Conservation (phyloP, 139 green algal genomes). For the Picochlorum sp. region DNA sequence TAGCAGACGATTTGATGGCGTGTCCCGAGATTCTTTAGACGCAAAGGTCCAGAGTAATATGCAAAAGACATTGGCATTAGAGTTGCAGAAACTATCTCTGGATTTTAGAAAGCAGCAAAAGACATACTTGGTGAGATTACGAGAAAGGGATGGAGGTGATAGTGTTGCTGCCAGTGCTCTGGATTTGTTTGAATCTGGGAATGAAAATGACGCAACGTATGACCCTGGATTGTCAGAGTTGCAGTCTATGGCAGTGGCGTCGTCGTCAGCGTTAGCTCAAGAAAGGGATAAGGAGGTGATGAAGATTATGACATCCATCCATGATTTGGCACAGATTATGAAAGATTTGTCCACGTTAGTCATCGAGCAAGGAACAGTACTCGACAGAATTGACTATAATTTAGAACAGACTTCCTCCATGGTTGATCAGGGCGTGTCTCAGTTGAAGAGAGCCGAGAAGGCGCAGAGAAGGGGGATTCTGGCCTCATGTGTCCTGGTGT, state of each 20-base stretch:
- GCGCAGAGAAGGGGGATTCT: slow-evolving; percentile 72
- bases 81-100: slow-evolving; percentile 71
- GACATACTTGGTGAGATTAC: slow-evolving; percentile 70
- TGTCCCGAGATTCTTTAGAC: slow-evolving; percentile 16
- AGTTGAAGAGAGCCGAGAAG: slow-evolving; percentile 83
- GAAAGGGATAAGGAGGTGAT: slow-evolving; percentile 82
- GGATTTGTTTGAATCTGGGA: slow-evolving; percentile 22
- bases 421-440: slow-evolving; percentile 80
- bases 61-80: slow-evolving; percentile 73
- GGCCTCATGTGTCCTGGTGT: slow-evolving; percentile 83
- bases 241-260: slow-evolving; percentile 37
- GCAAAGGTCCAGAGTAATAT: slow-evolving; percentile 54
- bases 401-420: slow-evolving; percentile 54
- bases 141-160: slow-evolving; percentile 52
- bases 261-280: slow-evolving; percentile 39
- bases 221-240: slow-evolving; percentile 75
- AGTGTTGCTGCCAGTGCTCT: slow-evolving; percentile 30
- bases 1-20: not conserved
- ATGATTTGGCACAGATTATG: slow-evolving; percentile 92
- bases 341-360: slow-evolving; percentile 87
- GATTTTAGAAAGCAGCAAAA: slow-evolving; percentile 85
- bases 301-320: slow-evolving; percentile 66
- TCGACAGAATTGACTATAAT: slow-evolving; percentile 95
- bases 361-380: slow-evolving; percentile 96
- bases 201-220: slow-evolving; percentile 13